These are phyloP conservation scores for Fusarium lyarnte DNA, from an alignment of 2,329 filamentous ascomycete genomes.

Conservation along the genomic window DNA sequence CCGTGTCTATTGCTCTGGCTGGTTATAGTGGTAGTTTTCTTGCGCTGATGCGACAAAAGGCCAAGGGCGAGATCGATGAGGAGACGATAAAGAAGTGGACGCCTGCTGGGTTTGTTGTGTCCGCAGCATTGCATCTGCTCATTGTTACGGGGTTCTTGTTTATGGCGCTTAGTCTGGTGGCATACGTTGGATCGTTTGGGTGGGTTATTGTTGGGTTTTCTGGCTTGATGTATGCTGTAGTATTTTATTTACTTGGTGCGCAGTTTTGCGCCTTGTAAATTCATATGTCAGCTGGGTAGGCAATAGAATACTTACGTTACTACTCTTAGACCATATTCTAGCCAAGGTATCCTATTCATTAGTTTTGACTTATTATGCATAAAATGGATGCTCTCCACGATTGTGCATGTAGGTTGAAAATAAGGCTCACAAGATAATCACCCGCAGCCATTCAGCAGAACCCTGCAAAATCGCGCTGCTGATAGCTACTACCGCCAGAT, in stretches of 20 bases:
- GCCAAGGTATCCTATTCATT: too few relatives aligned
- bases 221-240: neutral
- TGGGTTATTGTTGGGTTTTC: neutral
- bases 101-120: neutral
- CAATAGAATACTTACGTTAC: too few relatives aligned
- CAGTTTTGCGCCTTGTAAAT: neutral
- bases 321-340: too few relatives aligned
- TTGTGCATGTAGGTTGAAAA: neutral
- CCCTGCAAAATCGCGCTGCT: neutral
- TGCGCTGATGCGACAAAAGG: neutral
- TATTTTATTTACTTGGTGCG: neutral
- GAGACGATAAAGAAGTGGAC: neutral
- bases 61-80: neutral
- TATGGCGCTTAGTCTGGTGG: neutral
- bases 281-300: fast-evolving
- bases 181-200: neutral
- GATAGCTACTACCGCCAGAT: neutral
- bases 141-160: neutral
- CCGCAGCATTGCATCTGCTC: neutral
- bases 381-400: neutral
- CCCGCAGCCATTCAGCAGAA: neutral
- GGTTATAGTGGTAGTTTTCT: neutral
- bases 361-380: neutral
- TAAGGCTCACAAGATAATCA: neutral
- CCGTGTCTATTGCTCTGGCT: neutral